Evolutionary conservation across 208 protist genomes (phyloP).

Genomic region (Jaenimonas drosophilae): DNA sequence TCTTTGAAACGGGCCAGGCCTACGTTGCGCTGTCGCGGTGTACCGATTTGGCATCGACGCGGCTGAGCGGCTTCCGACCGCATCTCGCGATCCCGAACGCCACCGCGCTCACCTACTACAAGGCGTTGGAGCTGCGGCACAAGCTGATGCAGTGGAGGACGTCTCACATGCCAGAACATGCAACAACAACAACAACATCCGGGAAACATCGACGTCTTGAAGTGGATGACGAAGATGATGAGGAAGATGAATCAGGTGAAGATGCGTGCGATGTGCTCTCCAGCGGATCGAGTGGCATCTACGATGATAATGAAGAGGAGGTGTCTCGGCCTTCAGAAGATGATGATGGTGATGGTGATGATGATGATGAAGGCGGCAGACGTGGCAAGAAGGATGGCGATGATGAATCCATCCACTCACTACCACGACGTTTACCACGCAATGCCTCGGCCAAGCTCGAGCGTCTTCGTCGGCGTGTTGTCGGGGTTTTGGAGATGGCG

Average conservation of each 20-base stretch:
- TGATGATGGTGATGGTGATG: not conserved
- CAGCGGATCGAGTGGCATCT: no score
- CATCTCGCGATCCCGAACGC: conserved; percentile 38
- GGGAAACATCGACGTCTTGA: no score
- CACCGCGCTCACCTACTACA: conserved; percentile 75
- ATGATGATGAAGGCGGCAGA: not conserved
- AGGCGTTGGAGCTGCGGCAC: conserved; percentile 35
- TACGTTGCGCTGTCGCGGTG: conserved; percentile 88
- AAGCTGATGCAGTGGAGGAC: conserved; percentile 22
- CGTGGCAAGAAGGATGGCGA: conserved; percentile 3
- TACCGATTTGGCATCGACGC: conserved; percentile 41
- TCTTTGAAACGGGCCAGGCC: conserved; percentile 76
- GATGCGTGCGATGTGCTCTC: no score
- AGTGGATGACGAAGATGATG: no score
- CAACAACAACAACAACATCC: no score
- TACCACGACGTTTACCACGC: no score
- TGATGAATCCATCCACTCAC: not conserved
- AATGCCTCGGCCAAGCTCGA: conserved; percentile 34
- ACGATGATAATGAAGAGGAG: no score
- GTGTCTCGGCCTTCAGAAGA: no score
- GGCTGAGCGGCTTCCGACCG: conserved; percentile 54
- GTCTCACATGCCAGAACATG: no score
- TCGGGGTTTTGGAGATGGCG: conserved; percentile 18
- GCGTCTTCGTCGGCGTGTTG: conserved; percentile 30
- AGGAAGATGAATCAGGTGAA: no score